Base-by-base conservation (phyloP, 768 basidiomycete species). In the Leccinum rimulosum region DNA sequence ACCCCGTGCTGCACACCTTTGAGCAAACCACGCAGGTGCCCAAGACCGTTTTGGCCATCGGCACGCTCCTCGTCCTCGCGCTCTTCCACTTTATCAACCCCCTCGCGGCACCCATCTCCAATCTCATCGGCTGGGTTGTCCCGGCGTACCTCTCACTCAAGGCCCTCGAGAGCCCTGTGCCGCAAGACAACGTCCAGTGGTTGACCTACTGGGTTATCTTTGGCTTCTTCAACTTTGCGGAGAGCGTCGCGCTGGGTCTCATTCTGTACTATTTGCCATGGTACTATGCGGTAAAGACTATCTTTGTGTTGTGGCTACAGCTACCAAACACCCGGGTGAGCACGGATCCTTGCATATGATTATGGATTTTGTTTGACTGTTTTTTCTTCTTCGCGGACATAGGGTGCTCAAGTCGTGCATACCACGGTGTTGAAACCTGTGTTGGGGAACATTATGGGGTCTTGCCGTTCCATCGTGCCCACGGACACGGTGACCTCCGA, bases 161-260 rank as follows among this genome's bases (percentile, higher is more conserved):
- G 77, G 95, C 97, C 30, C 85, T 99, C 70, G 96, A 98, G 75
- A 76, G 82, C 5, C 91, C 93, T n/a, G 80, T 83, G 3, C 80
- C 86, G 59, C 82, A 87, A 65, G 93, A 96, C 65, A 91, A 96
- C 75, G 80, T 89, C 68, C 95, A 97, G 77, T 98, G 95, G 95
- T 82, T 98, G 70, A 96, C 95, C 3, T 98, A 98, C 81, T 98
- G 96, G 96, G 82, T 92, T 70, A 83, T 96, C 55, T 95, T 97
- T 66, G 94, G 93, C 56, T 89, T 87, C 75, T 88, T 97, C 84
- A 96, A 89, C 80, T 92, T 97, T 76, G 68, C 91, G 60, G 96
- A 98, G 78, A 88, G 84, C 69, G 82, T 96, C 66, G 92, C 91
- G 54, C 80, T 92, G 63, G 84, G 89, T 54, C 60, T 90, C 61